phyloP scores from a whole-genome alignment of 1,284 basidiomycete species.

The Sphagnurus paluster region DNA sequence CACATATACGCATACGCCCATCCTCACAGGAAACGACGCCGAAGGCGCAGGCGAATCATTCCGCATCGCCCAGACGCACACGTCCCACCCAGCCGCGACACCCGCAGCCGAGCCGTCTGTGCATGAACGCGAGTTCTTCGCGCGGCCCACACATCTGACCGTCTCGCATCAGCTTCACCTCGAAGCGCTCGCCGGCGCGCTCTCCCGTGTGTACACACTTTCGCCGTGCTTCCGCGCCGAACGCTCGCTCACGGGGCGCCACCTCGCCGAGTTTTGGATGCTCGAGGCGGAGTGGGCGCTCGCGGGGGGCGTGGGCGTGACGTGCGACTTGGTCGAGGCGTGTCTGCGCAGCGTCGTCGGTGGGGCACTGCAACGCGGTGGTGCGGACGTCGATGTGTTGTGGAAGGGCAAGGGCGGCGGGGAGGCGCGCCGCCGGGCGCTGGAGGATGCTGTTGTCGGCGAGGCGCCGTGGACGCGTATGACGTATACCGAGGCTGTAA shows the following conservation, averaged over 20 bases:
- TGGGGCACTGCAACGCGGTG: conserved; percentile 18
- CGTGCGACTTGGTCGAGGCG: conserved; percentile 76
- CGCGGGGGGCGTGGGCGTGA: conserved; percentile 41
- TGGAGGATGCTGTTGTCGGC: conserved; percentile 33
- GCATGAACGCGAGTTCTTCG: conserved; percentile 58
- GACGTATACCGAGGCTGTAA: conserved; percentile 79
- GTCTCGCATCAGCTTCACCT: conserved; percentile 96
- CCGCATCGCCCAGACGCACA: conserved; percentile 49
- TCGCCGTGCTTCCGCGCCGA: conserved; percentile 95
- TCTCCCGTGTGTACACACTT: conserved; percentile 87
- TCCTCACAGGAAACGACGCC: conserved; percentile 90
- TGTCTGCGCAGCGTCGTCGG: conserved; percentile 52
- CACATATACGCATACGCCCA: conserved; percentile 78
- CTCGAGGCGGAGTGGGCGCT: conserved; percentile 91
- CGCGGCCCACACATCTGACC: conserved; percentile 81
- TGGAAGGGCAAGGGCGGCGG: conserved; percentile 33
- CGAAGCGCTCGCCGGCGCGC: conserved; percentile 79
- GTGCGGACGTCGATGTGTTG: conserved; percentile 37
- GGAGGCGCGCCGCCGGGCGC: conserved; percentile 24
- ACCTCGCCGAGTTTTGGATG: conserved; percentile 99
- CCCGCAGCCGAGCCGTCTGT: conserved; percentile 19
- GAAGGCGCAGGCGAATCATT: conserved; percentile 99
- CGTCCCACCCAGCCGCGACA: conserved; percentile 19
- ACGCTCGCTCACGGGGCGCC: conserved; percentile 83
- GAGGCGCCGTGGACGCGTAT: conserved; percentile 65